Percentiles rank a stretch among this genome's conserved stretches.
phyloP scores from a whole-genome alignment of 306 rosid genomes.

The Fagus crenata region DNA sequence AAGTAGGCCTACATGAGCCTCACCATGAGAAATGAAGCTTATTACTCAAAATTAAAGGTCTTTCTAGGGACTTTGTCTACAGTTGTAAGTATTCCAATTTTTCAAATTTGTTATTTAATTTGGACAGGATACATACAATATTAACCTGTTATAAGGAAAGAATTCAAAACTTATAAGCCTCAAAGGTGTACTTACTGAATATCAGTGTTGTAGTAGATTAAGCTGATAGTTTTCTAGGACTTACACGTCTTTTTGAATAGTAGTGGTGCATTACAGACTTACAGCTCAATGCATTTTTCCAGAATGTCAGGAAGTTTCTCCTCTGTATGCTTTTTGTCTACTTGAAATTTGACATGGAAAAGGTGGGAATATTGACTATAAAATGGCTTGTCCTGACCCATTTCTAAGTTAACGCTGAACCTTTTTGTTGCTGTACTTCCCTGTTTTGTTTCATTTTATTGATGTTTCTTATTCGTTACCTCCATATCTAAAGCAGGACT shows the following conservation, averaged over 20 bases:
- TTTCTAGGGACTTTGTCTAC: neutral
- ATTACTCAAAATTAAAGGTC: neutral
- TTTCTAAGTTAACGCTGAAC: neutral
- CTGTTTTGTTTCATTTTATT: neutral
- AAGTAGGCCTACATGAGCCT: neutral
- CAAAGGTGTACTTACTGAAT: neutral
- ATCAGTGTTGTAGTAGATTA: neutral
- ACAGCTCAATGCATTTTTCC: too few species aligned
- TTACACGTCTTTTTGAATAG: neutral
- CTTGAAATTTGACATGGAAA: conserved; percentile 22
- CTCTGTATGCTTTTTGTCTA: conserved; percentile 22
- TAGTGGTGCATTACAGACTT: neutral
- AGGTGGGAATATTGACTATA: conserved; percentile 22
- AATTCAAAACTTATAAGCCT: neutral
- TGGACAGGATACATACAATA: neutral
- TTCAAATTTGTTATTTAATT: neutral
- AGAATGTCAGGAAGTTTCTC: neutral
- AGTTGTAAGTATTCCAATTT: neutral
- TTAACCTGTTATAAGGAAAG: neutral
- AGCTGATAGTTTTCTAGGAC: neutral
- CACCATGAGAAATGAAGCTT: neutral
- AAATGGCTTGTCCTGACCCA: conserved; percentile 7
- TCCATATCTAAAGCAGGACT: conserved; percentile 42
- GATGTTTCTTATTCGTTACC: conserved; percentile 1
- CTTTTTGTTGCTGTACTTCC: conserved; percentile 25